Evolutionary conservation across 176 grass and related monocot species (phyloP), one percentile per base, ranked within the genome.

Genomic region (Poa annua): DNA sequence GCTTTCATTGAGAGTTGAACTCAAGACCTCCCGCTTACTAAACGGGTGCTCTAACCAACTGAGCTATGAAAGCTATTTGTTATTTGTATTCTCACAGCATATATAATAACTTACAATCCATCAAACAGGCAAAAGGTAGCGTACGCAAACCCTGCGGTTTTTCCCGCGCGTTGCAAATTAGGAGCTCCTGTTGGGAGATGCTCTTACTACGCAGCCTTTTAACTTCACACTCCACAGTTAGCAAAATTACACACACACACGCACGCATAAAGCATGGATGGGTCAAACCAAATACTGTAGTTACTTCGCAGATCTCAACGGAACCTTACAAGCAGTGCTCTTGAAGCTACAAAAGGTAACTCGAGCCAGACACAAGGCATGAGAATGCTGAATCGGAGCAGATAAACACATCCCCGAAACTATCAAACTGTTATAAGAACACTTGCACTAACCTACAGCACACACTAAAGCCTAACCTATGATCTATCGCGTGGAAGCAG

Each of bases 21-120:
- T 97, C 89, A 93, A 89, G 84, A 97, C 91, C 89, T 93, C 91
- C 94, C 89, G 91, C 86, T 97, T 93, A 97, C 91, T 93, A 93
- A 93, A 91, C 91, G 89, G 89, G 91, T 91, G 89, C 84, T 93
- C 89, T 97, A 93, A 93, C 89, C 87, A 97, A 97, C 91, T 88
- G 89, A 91, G 87, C 91, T 91, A 93, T 70, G 83, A 92, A 82
- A 96, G 60, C 60, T 61, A 0, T 5, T 16, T 14, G 4, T 7
- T 63, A 0, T 0, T 0, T 0, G 1, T 33, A 1, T 2, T 29
- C 29, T 29, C 29, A 29, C 1, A 29, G 1, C 29, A 1, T 29
- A 29, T 29, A 29, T 29, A 29, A 29, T 2, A 1, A 29, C 29
- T 29, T 1, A 29, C 29, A 29, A 2, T 29, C 29, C 29, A 29